phyloP scores from a whole-genome alignment of 2,329 filamentous ascomycete species.

The Penicillium brevicompactum region DNA sequence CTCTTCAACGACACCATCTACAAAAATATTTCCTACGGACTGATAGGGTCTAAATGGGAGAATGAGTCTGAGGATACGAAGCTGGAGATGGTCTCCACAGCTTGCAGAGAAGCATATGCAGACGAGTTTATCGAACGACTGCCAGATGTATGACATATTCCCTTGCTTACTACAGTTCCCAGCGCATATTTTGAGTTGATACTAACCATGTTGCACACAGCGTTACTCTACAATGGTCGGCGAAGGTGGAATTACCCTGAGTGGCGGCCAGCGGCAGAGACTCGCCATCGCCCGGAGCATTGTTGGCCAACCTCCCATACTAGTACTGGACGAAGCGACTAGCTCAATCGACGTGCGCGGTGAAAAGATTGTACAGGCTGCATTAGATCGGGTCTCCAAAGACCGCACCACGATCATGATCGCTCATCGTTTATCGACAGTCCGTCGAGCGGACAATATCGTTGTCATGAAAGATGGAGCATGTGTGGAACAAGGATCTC shows the following conservation, averaged over 20 bases:
- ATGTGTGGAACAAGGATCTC: slow-evolving; percentile 73
- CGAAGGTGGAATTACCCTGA: slow-evolving; percentile 75
- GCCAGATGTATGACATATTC: slow-evolving; percentile 40
- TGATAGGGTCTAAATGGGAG: slow-evolving; percentile 45
- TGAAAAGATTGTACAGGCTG: slow-evolving; percentile 57
- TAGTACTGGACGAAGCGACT: slow-evolving; percentile 77
- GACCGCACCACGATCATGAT: slow-evolving; percentile 75
- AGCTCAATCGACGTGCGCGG: slow-evolving; percentile 63
- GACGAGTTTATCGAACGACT: slow-evolving; percentile 69
- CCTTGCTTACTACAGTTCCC: not conserved
- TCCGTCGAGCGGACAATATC: slow-evolving; percentile 77
- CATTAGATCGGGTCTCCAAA: slow-evolving; percentile 57
- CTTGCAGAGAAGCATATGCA: slow-evolving; percentile 68
- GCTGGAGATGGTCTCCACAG: slow-evolving; percentile 59
- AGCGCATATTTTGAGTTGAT: not conserved
- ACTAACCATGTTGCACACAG: slow-evolving; percentile 44
- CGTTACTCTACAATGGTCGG: slow-evolving; percentile 75
- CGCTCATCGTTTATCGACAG: slow-evolving; percentile 72
- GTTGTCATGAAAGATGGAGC: slow-evolving; percentile 72
- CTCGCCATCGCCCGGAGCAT: slow-evolving; percentile 75
- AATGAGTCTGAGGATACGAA: slow-evolving; percentile 34
- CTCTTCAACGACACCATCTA: slow-evolving; percentile 68
- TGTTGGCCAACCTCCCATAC: slow-evolving; percentile 64
- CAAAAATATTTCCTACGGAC: slow-evolving; percentile 63
- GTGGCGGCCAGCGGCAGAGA: slow-evolving; percentile 83